phyloP scores from a whole-genome alignment of 2,329 filamentous ascomycete species.

The Cytospora mali region DNA sequence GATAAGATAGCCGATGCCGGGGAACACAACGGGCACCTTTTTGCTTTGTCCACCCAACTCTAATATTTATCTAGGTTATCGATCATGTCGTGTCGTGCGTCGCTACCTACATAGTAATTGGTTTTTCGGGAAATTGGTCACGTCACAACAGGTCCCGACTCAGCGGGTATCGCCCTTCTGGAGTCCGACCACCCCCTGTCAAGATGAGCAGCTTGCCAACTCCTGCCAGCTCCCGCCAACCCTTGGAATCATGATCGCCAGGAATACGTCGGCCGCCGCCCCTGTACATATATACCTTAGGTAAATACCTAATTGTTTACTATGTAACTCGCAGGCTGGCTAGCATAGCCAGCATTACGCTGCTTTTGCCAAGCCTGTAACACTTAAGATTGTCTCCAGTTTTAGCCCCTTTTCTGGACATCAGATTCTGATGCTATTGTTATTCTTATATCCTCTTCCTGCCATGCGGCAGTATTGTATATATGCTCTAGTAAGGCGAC shows the following conservation, averaged over 20 bases:
- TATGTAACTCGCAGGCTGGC: slow-evolving; percentile 3
- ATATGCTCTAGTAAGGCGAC: not conserved
- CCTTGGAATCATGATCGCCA: slow-evolving; percentile 15
- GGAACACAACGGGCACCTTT: not conserved
- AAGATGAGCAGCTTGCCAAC: not conserved
- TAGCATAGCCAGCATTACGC: slow-evolving; percentile 4
- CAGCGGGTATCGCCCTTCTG: too few relatives aligned
- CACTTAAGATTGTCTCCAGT: slow-evolving; percentile 24
- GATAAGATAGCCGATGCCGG: not conserved
- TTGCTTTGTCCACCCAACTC: too few relatives aligned
- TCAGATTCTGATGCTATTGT: not conserved
- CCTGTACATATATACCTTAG: slow-evolving; percentile 8
- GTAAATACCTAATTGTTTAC: too few relatives aligned
- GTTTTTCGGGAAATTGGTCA: not conserved
- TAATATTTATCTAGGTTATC: not conserved
- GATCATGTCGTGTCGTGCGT: not conserved
- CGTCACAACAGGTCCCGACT: not conserved
- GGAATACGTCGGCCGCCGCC: slow-evolving; percentile 6
- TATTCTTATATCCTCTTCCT: not conserved
- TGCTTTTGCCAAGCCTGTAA: slow-evolving; percentile 13
- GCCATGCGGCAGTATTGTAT: not conserved
- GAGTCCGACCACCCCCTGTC: not conserved
- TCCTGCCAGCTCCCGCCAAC: not conserved
- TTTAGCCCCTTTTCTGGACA: slow-evolving; percentile 24
- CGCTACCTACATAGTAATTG: not conserved